Conservation (phyloP, 179 eudicot species). For the Dionaea muscipula region DNA sequence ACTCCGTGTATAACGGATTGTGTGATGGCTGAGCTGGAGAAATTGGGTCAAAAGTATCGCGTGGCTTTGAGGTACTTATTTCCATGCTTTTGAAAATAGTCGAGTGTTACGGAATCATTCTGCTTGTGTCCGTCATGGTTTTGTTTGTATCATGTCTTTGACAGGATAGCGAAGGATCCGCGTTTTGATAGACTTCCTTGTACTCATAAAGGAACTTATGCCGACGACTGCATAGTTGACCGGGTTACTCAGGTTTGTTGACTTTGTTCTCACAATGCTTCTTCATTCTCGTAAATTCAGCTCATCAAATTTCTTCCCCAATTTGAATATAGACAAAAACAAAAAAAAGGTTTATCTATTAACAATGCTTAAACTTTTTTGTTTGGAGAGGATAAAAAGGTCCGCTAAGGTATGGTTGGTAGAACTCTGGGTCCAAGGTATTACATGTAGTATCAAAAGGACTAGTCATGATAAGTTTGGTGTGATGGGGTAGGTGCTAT, state of each 20-base stretch:
- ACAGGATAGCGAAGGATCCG: constrained; percentile 95
- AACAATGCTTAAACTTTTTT: no score
- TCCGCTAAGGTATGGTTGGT: no score
- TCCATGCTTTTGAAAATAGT: background rate
- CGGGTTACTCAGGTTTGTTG: constrained; percentile 72
- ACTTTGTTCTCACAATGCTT: background rate
- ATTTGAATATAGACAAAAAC: no score
- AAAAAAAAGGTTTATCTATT: no score
- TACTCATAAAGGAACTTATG: constrained; percentile 89
- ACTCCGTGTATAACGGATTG: constrained; percentile 97
- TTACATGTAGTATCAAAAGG: no score
- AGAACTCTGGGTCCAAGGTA: no score
- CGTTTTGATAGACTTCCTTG: constrained; percentile 94
- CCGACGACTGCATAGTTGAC: constrained; percentile 89
- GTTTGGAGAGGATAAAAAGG: no score
- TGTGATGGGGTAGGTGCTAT: no score
- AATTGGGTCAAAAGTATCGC: constrained; percentile 83
- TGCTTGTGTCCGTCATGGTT: no score
- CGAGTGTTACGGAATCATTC: background rate
- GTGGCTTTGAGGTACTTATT: constrained; percentile 65
- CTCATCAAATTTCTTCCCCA: no score
- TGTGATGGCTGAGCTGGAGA: constrained; percentile 97
- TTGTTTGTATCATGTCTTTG: background rate
- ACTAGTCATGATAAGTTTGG: no score
- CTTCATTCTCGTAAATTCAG: background rate